Conservation (phyloP, 345 rosid species). For the Hibiscus tridactylites region DNA sequence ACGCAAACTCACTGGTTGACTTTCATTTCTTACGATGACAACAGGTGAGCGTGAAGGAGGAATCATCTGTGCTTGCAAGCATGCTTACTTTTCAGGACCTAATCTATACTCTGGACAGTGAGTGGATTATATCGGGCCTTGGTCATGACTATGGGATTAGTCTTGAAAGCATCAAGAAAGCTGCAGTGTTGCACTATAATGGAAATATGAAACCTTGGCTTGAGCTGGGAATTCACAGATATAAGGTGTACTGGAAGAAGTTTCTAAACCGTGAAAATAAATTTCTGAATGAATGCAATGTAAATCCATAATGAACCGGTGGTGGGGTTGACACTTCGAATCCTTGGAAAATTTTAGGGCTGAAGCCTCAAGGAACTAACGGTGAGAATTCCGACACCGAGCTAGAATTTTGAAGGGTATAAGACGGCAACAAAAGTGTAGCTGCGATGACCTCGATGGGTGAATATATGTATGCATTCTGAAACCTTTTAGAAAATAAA, state of each 20-base stretch:
- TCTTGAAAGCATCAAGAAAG: slow-evolving; percentile 39
- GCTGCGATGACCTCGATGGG: not conserved
- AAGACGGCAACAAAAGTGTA: not conserved
- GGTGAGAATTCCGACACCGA: slow-evolving; percentile 19
- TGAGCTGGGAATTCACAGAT: slow-evolving; percentile 80
- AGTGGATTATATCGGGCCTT: slow-evolving; percentile 71
- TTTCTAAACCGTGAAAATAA: slow-evolving; percentile 53
- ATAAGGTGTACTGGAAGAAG: slow-evolving; percentile 62
- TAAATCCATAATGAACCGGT: slow-evolving; percentile 39
- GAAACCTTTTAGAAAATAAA: not conserved
- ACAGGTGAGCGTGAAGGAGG: slow-evolving; percentile 30
- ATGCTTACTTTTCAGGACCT: slow-evolving; percentile 71
- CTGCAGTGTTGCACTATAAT: slow-evolving; percentile 76
- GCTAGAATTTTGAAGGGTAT: slow-evolving; percentile 16
- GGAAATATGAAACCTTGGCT: slow-evolving; percentile 99
- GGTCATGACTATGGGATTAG: slow-evolving; percentile 61
- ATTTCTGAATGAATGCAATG: slow-evolving; percentile 78
- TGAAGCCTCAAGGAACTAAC: slow-evolving; percentile 7
- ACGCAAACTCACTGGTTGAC: not conserved
- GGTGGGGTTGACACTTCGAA: slow-evolving; percentile 5
- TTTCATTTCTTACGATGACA: slow-evolving; percentile 16
- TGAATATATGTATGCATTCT: not conserved
- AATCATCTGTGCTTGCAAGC: slow-evolving; percentile 53
- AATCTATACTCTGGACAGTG: slow-evolving; percentile 49
- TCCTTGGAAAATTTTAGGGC: slow-evolving; percentile 2